Evolutionary conservation across 805 yeast species (phyloP).

Genomic region (Sugiyamaella valdiviana): DNA sequence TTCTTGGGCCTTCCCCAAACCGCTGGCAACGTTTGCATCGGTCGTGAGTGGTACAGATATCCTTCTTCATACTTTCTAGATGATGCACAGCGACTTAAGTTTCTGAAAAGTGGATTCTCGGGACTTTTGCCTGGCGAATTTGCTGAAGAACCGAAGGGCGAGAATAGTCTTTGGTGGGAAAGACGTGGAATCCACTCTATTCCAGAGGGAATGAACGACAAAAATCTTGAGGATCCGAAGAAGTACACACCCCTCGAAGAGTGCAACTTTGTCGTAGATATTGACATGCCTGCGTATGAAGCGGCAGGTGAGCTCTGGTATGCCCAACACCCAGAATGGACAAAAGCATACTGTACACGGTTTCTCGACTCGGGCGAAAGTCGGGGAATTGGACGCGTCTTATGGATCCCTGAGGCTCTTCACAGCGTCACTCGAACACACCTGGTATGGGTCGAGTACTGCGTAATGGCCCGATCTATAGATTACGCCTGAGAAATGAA

Average conservation of each 20-base stretch:
- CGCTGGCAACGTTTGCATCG: conserved; percentile 64
- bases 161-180: conserved; percentile 22
- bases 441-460: conserved; percentile 25
- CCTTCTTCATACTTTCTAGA: conserved; percentile 84
- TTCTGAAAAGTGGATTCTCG: conserved; percentile 70
- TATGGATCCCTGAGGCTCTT: conserved; percentile 22
- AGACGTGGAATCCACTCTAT: conserved; percentile 32
- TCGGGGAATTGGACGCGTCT: conserved; percentile 24
- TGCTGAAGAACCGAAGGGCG: conserved; percentile 37
- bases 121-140: conserved; percentile 90
- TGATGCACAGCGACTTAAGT: conserved; percentile 53
- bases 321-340: conserved; percentile 19
- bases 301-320: conserved; percentile 39
- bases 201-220: conserved; percentile 70
- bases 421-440: conserved; percentile 14
- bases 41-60: conserved; percentile 91
- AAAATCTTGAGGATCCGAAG: conserved; percentile 56
- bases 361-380: conserved; percentile 24
- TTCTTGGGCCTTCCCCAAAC: conserved; percentile 40
- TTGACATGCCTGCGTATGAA: conserved; percentile 39
- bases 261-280: conserved; percentile 72
- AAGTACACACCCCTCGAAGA: conserved; percentile 43
- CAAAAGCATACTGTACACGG: conserved; percentile 19
- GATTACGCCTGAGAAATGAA: not conserved
- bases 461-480: conserved; percentile 21